phyloP scores from a whole-genome alignment of 768 basidiomycete species.

The Auriculariales sp. region DNA sequence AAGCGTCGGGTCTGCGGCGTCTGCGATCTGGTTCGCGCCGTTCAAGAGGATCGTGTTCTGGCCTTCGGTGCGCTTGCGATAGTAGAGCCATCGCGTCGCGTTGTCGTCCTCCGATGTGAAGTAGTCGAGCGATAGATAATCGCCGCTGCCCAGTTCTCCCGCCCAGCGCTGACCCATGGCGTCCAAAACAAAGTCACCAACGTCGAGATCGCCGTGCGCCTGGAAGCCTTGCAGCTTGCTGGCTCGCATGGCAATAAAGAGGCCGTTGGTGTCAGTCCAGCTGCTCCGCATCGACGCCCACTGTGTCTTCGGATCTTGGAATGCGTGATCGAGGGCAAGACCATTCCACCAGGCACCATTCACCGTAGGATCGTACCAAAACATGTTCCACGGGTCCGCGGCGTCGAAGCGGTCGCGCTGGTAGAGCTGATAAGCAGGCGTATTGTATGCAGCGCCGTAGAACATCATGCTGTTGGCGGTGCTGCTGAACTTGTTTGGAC shows the following conservation, averaged over 20 bases:
- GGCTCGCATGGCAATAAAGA: slow-evolving; percentile 85
- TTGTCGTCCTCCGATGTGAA: slow-evolving; percentile 62
- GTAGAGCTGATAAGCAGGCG: slow-evolving; percentile 67
- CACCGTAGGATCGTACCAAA: slow-evolving; percentile 83
- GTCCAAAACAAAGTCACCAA: slow-evolving; percentile 90
- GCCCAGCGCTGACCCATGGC: slow-evolving; percentile 89
- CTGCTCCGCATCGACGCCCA: slow-evolving; percentile 88
- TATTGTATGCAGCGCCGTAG: slow-evolving; percentile 53
- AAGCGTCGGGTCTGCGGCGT: slow-evolving; percentile 37
- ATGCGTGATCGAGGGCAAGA: slow-evolving; percentile 67
- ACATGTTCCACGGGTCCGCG: slow-evolving; percentile 51
- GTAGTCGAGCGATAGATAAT: slow-evolving; percentile 68
- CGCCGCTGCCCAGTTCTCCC: slow-evolving; percentile 81
- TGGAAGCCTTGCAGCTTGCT: slow-evolving; percentile 72
- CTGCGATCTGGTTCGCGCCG: slow-evolving; percentile 66
- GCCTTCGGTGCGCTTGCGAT: slow-evolving; percentile 92
- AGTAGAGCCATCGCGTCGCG: slow-evolving; percentile 75
- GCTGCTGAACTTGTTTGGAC: slow-evolving; percentile 91
- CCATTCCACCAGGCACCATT: slow-evolving; percentile 88
- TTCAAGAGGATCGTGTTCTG: slow-evolving; percentile 86
- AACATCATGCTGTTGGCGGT: slow-evolving; percentile 84
- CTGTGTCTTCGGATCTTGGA: slow-evolving; percentile 52
- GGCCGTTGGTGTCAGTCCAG: slow-evolving; percentile 77
- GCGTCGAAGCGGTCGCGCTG: slow-evolving; percentile 83
- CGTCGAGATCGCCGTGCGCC: slow-evolving; percentile 90